Evolutionary conservation across 106 monocot species (phyloP).

Genomic region (Posidonia australis): DNA sequence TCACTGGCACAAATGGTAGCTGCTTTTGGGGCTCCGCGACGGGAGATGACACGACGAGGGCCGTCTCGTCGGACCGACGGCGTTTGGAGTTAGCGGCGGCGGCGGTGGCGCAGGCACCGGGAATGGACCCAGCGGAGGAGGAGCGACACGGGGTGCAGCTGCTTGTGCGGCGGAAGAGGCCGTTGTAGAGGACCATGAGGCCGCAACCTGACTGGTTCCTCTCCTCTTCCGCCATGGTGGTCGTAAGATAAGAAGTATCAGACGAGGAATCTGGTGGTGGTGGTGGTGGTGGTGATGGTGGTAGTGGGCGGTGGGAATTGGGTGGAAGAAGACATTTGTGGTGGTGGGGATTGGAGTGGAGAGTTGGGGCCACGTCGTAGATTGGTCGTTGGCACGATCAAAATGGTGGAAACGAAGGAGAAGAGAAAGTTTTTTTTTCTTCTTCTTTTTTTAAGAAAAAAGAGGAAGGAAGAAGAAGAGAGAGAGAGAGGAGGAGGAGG

Average conservation of each 20-base stretch:
- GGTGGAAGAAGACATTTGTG: background rate
- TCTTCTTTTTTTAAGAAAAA: too few relatives aligned
- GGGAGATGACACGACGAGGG: background rate
- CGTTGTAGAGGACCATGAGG: constrained; percentile 42
- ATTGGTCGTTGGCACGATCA: constrained; percentile 7
- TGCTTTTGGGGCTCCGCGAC: background rate
- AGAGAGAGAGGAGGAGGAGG: background rate
- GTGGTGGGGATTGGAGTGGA: background rate
- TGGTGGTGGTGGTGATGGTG: background rate
- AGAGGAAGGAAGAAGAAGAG: background rate
- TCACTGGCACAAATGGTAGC: background rate
- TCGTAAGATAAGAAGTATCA: background rate
- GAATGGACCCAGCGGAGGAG: constrained; percentile 15
- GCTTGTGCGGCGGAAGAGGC: constrained; percentile 33
- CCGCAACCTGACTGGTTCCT: constrained; percentile 38
- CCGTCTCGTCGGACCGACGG: constrained; percentile 9
- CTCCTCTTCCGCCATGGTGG: constrained; percentile 20
- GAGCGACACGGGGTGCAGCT: constrained; percentile 10
- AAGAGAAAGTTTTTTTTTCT: background rate
- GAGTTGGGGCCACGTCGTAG: background rate
- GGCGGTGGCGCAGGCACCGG: background rate
- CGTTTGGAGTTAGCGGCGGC: constrained; percentile 12
- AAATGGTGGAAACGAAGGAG: background rate
- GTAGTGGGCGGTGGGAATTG: background rate
- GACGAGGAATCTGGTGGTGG: background rate